Base-by-base conservation (phyloP, 495 filamentous ascomycete species). In the Penicillium coffeae region DNA sequence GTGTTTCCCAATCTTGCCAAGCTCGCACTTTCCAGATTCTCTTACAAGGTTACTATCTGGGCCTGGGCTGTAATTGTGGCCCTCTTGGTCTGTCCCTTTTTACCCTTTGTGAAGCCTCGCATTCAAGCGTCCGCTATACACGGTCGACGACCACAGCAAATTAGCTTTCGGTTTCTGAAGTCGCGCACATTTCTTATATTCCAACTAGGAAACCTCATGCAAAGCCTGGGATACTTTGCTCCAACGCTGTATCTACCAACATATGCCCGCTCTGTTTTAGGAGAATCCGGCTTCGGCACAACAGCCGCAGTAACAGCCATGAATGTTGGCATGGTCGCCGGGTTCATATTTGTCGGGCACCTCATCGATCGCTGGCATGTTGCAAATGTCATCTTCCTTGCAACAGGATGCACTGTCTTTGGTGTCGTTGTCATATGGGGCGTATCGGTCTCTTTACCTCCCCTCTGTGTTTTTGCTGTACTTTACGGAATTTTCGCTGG, bases 371-470 rank as follows among this genome's bases (percentile, higher is more conserved):
- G 72, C 5, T 68, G 74, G 39, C 69, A 82, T 48, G 74, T 80
- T 16, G 73, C 77, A 0, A 81, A 65, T 1, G 77, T 75, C 40
- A 69, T 87, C 21, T 52, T 81, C 0, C 58, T 84, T 3, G 77
- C 76, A 0, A 72, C 79, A 8, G 42, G 76, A 8, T 82, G 81
- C 1, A 71, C 78, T 3, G 65, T 74, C 1, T 13, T 79, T 3
- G 68, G 76, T 0, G 71, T 85, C 0, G 82, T 88, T 41, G 37
- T 87, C 3, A 52, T 87, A 16, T 88, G 85, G 85, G 85, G 84
- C 0, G 62, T 87, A 10, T 67, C 82, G 0, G 65, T 60, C 0
- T 69, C 66, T 2, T 50, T 84, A 10, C 56, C 78, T 0, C 57
- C 75, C 22, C 57, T 87, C 34, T 77, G 79, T 41, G 47, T 80